phyloP scores from a whole-genome alignment of 1,284 basidiomycete species.

The Boletellus sp. region DNA sequence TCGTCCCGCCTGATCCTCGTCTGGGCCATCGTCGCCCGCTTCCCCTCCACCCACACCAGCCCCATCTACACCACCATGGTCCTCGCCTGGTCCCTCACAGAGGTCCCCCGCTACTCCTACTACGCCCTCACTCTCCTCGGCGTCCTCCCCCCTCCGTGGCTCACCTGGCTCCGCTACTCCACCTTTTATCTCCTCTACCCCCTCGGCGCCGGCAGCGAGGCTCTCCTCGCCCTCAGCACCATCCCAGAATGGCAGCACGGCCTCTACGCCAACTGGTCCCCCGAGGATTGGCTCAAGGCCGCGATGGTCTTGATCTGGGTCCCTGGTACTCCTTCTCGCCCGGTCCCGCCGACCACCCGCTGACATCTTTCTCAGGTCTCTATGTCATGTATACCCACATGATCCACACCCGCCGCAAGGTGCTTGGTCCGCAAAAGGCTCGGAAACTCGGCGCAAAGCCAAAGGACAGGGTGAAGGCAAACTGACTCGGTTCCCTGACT shows the following conservation, averaged over 20 bases:
- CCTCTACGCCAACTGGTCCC: constrained; percentile 40
- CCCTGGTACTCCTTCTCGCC: constrained; percentile 59
- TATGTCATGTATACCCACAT: constrained; percentile 90
- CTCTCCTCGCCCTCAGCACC: constrained; percentile 78
- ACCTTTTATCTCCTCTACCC: constrained; percentile 93
- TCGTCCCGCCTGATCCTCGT: constrained; percentile 83
- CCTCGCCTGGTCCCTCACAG: constrained; percentile 89
- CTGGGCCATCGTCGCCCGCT: constrained; percentile 64
- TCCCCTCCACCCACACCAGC: constrained; percentile 61
- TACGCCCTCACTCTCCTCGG: constrained; percentile 76
- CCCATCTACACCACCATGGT: constrained; percentile 91
- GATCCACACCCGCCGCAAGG: constrained; percentile 79
- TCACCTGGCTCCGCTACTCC: constrained; percentile 80
- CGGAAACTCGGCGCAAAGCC: constrained; percentile 27
- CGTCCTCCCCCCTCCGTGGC: constrained; percentile 25
- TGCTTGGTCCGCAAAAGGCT: constrained; percentile 48
- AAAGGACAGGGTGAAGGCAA: constrained; percentile 23
- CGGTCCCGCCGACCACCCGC: neutral
- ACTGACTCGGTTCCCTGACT: constrained; percentile 9
- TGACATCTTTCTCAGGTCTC: constrained; percentile 35
- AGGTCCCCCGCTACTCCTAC: constrained; percentile 90
- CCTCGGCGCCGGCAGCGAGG: constrained; percentile 88
- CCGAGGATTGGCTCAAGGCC: constrained; percentile 55
- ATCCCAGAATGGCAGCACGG: constrained; percentile 50
- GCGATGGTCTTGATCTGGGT: constrained; percentile 83